Percentiles rank a stretch among this genome's conserved stretches.
Evolutionary conservation across 345 rosid genomes (phyloP).

Genomic region (Acer yangbiense): DNA sequence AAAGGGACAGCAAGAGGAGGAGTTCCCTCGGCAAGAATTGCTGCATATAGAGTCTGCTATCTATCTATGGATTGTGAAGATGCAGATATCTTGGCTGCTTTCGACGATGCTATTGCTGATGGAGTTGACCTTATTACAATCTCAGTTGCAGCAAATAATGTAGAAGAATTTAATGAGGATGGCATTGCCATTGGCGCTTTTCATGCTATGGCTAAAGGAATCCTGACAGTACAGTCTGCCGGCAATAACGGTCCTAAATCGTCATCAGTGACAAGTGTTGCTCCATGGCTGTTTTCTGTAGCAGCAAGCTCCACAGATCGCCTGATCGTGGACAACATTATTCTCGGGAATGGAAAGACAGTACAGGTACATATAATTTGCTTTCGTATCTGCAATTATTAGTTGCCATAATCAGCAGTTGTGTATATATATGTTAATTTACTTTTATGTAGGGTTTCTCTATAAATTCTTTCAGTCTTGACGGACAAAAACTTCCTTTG

Average conservation of each 20-base stretch:
- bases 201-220: conserved; percentile 33
- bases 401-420: not conserved
- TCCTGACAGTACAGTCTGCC: conserved; percentile 36
- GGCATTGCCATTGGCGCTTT: conserved; percentile 33
- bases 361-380: conserved; percentile 33
- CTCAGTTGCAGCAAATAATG: not conserved
- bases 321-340: conserved; percentile 30
- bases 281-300: conserved; percentile 54
- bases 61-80: not conserved
- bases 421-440: not conserved
- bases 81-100: conserved; percentile 34
- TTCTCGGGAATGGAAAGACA: conserved; percentile 43
- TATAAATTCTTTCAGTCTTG: conserved; percentile 32
- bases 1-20: conserved; percentile 55
- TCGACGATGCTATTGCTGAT: conserved; percentile 43
- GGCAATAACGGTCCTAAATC: conserved; percentile 28
- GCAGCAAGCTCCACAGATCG: conserved; percentile 58
- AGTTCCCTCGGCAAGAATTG: conserved; percentile 54
- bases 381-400: too few species aligned
- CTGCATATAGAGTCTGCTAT: conserved; percentile 42
- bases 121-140: conserved; percentile 39
- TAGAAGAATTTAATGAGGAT: conserved; percentile 7
- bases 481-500: conserved; percentile 33
- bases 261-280: not conserved
- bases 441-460: conserved; percentile 29